Evolutionary conservation across 2,329 filamentous ascomycete species (phyloP).

Genomic region (Coniochaeta pulveracea): DNA sequence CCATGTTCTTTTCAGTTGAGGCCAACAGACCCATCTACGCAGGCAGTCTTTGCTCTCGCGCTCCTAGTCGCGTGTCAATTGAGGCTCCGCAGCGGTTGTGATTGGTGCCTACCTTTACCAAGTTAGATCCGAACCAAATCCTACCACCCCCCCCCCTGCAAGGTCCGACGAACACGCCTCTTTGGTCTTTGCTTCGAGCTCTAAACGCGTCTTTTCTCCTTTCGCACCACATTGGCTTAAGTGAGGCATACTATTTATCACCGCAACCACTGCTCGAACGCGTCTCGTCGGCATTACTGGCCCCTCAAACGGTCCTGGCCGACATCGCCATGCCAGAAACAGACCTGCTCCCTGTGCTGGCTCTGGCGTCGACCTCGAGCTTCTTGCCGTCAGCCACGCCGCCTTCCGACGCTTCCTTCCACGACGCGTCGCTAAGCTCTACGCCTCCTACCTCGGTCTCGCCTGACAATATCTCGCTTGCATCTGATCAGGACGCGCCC

Average conservation of each 20-base stretch:
- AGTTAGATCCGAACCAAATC: too few relatives aligned
- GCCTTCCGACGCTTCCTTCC: conserved; percentile 17
- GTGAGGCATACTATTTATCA: background rate
- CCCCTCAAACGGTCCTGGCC: conserved; percentile 8
- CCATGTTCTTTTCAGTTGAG: too few relatives aligned
- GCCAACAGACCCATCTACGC: too few relatives aligned
- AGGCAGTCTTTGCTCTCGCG: too few relatives aligned
- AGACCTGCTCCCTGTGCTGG: conserved; percentile 8
- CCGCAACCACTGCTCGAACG: background rate
- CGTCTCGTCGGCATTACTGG: background rate
- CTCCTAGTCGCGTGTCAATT: too few relatives aligned
- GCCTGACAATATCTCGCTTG: conserved; percentile 19
- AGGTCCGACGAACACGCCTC: too few relatives aligned
- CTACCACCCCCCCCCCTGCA: too few relatives aligned
- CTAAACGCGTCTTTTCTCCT: too few relatives aligned
- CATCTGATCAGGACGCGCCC: conserved; percentile 14
- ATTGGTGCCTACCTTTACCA: too few relatives aligned
- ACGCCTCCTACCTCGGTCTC: conserved; percentile 21
- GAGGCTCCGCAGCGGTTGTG: too few relatives aligned
- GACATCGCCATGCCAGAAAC: conserved; percentile 11
- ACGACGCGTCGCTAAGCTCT: conserved; percentile 16
- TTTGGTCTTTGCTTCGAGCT: too few relatives aligned
- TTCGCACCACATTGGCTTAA: background rate
- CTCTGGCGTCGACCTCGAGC: conserved; percentile 13
- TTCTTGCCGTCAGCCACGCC: conserved; percentile 12